Evolutionary conservation across 495 filamentous ascomycete species (phyloP).

Genomic region (Tuber aestivum): DNA sequence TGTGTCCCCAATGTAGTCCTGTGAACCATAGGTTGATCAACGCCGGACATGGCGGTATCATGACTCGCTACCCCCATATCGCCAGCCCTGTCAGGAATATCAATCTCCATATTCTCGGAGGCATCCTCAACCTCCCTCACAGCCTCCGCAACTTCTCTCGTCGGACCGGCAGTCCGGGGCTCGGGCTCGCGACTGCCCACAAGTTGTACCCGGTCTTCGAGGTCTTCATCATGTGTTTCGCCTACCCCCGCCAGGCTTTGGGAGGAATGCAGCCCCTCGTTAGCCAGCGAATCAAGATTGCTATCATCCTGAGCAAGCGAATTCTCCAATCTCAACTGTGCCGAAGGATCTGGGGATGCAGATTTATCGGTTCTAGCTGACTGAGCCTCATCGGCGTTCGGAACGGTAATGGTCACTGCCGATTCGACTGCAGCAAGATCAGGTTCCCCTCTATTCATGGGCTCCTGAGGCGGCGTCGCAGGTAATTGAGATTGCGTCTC

Average conservation of each 20-base stretch:
- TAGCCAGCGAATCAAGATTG: background rate
- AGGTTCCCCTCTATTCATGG: background rate
- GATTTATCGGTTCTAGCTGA: conserved; percentile 16
- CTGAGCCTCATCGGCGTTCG: conserved; percentile 1
- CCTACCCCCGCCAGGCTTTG: background rate
- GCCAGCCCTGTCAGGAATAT: background rate
- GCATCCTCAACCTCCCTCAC: conserved; percentile 10
- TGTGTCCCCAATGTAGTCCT: background rate
- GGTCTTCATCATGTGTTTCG: conserved; percentile 32
- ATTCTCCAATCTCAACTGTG: conserved; percentile 40
- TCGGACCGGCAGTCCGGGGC: conserved; percentile 3
- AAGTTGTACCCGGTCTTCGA: conserved; percentile 39
- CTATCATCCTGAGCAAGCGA: conserved; percentile 23
- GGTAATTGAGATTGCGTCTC: conserved; percentile 13
- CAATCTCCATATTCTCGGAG: background rate
- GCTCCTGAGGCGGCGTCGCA: conserved; percentile 20
- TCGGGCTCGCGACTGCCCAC: conserved; percentile 34
- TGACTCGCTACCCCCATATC: background rate
- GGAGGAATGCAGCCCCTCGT: background rate
- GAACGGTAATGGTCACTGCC: background rate
- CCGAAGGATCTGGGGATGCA: conserved; percentile 38
- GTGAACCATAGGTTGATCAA: background rate
- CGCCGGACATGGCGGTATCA: background rate
- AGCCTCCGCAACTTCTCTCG: conserved; percentile 4
- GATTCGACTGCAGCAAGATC: conserved; percentile 8